Conservation (phyloP, 495 filamentous ascomycete genomes). For the Penicillium desertorum region DNA sequence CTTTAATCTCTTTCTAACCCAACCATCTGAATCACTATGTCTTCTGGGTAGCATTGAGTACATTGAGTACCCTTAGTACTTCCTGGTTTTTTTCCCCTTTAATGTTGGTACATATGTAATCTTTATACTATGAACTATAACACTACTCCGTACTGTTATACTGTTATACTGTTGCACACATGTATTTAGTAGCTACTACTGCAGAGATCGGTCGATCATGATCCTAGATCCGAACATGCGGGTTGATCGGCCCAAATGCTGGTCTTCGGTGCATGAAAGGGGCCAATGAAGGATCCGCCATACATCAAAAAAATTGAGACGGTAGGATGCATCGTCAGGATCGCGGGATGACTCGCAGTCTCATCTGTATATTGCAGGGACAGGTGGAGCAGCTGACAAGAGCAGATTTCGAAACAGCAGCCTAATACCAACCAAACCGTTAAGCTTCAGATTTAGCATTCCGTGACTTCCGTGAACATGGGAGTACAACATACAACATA, state of each 20-base stretch:
- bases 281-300: constrained; percentile 15
- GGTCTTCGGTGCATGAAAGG: constrained; percentile 25
- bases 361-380: constrained; percentile 27
- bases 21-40: not conserved
- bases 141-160: too few relatives aligned
- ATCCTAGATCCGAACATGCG: constrained; percentile 21
- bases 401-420: constrained; percentile 4
- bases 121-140: too few relatives aligned
- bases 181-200: not conserved
- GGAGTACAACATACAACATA: too few relatives aligned
- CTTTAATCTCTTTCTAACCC: constrained; percentile 15
- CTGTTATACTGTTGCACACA: too few relatives aligned
- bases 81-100: not conserved
- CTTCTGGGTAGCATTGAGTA: not conserved
- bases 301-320: not conserved
- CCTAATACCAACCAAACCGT: constrained; percentile 5
- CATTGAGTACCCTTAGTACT: not conserved
- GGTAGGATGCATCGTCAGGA: constrained; percentile 17
- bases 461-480: too few relatives aligned
- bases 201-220: constrained; percentile 19
- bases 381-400: constrained; percentile 20
- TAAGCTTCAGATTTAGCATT: not conserved
- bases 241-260: constrained; percentile 30
- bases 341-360: constrained; percentile 27
- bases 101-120: not conserved